These are phyloP conservation scores for Fragaria iinumae DNA, from an alignment of 306 rosid genomes.

Conservation along the genomic window DNA sequence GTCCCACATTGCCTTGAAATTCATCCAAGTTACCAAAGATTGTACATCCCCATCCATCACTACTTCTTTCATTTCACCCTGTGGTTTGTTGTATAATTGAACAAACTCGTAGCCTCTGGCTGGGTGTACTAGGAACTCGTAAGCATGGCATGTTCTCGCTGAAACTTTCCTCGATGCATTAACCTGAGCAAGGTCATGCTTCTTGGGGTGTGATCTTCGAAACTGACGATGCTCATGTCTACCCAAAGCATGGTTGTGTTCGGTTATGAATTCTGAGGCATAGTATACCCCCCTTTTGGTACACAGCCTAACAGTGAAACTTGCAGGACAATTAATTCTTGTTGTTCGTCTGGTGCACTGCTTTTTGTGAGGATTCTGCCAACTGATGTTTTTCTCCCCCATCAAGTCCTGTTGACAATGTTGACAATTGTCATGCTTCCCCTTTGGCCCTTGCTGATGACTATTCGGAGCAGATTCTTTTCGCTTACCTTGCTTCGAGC, in stretches of 20 bases:
- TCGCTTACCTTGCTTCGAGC: constrained; percentile 3
- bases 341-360: neutral
- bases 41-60: neutral
- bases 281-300: constrained; percentile 1
- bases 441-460: neutral
- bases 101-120: neutral
- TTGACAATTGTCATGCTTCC: neutral
- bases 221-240: neutral
- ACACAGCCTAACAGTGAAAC: neutral
- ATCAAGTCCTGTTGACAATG: neutral
- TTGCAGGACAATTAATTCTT: neutral
- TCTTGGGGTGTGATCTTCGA: neutral
- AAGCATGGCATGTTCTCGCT: neutral
- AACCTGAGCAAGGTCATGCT: neutral
- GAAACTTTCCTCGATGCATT: neutral
- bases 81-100: neutral
- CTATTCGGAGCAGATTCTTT: neutral
- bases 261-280: neutral
- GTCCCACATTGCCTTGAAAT: neutral
- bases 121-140: neutral
- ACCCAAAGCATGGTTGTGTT: constrained; percentile 3
- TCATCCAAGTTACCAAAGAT: neutral
- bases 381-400: neutral
- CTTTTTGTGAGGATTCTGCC: neutral
- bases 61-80: neutral